Evolutionary conservation across 75 land plant genomes (phyloP), one percentile per base, ranked within the genome.

Genomic region (Chamaecyparis obtusa): DNA sequence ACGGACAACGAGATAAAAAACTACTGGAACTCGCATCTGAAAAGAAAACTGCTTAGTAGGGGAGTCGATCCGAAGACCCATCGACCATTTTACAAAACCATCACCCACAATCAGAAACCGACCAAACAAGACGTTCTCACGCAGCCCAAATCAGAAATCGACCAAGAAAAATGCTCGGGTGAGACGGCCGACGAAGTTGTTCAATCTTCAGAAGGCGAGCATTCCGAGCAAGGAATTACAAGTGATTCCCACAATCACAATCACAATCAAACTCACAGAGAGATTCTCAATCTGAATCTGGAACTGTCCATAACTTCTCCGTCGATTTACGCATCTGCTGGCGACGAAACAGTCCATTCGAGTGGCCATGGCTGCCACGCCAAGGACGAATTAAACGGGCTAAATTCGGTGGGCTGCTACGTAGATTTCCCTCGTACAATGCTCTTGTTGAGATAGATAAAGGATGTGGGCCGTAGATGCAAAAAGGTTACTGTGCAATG

Each of bases 21-120:
- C 35, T 83, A 83, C 84, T 83, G 84, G 84, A 83, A 83, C 84
- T 83, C 48, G 2, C 84, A 83, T 83, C 54, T 83, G 33, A 83
- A 48, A 27, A 33, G 54, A 48, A 83, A 48, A 83, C 84, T 83
- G 36, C 33, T 83, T 2, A 83, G 84, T 51, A 83, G 48, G 84
- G 84, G 84, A 7, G 24, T 83, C 84, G 84, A 83, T 32, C 55
- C 49, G 33, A 33, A 14, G 30, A 83, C 36, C 37, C 76, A 24
- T 33, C 76, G 76, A 32, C 76, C 76, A 2, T 33, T 74, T 33
- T 33, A 74, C 76, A 74, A 10, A 33, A 74, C 33, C 13, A 44
- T 44, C 46, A 74, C 76, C 15, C n/a, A 33, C 15, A 13, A 33
- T 24, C 76, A 3, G 36, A 44, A 44, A 44, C 33, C 76, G 76